These are phyloP conservation scores for Penicillium sp. DNA, from an alignment of 2,329 filamentous ascomycete species.

Conservation along the genomic window DNA sequence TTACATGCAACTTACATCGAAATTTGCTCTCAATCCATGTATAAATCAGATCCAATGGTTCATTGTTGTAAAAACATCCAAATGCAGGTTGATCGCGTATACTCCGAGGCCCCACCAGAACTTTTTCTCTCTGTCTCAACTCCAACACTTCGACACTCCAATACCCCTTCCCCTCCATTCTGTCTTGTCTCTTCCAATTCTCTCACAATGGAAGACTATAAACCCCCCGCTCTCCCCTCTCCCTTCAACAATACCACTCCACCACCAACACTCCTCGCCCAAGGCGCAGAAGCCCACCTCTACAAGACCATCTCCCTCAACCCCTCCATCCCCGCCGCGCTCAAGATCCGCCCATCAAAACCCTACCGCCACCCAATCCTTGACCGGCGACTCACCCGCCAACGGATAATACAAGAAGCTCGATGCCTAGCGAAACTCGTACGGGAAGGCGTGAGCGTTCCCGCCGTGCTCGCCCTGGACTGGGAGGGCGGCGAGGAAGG, in stretches of 20 bases:
- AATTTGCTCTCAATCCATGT: background rate
- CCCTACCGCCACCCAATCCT: conserved; percentile 88
- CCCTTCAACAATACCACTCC: conserved; percentile 64
- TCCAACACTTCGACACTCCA: background rate
- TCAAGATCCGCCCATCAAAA: conserved; percentile 91
- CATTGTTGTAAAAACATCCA: background rate
- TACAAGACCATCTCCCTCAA: conserved; percentile 81
- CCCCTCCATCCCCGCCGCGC: conserved; percentile 66
- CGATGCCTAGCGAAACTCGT: conserved; percentile 77
- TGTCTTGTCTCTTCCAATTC: background rate
- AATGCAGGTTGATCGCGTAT: background rate
- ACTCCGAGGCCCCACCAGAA: conserved; percentile 8
- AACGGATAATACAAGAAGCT: conserved; percentile 85
- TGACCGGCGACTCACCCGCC: conserved; percentile 80
- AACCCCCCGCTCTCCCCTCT: conserved; percentile 54
- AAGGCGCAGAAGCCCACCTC: conserved; percentile 93
- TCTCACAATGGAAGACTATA: conserved; percentile 25
- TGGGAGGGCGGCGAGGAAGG: conserved; percentile 54
- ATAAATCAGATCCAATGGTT: background rate
- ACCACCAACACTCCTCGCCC: conserved; percentile 71
- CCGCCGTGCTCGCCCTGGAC: conserved; percentile 70
- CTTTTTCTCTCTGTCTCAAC: conserved; percentile 6
- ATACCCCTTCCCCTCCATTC: background rate
- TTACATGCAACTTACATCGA: too few relatives aligned
- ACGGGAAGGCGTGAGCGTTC: conserved; percentile 76